These are phyloP conservation scores for Dothideomycetes sp. DNA, from an alignment of 2,329 filamentous ascomycete genomes.

Conservation along the genomic window DNA sequence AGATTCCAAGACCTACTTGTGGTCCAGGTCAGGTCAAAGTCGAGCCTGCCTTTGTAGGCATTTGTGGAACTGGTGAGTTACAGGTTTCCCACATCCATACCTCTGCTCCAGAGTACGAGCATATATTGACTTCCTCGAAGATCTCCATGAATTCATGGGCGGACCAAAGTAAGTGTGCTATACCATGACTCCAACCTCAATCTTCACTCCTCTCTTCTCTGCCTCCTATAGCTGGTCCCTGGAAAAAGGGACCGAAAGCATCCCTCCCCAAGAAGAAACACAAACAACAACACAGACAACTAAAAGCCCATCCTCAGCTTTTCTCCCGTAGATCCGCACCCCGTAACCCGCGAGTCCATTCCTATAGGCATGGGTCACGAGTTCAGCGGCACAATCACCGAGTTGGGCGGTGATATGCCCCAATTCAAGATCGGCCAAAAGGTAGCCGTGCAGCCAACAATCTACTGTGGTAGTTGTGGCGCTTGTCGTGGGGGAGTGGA, in stretches of 20 bases:
- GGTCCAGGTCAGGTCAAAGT: conserved; percentile 40
- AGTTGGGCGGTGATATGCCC: conserved; percentile 42
- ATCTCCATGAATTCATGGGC: conserved; percentile 43
- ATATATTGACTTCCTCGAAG: conserved; percentile 18
- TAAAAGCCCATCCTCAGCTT: conserved; percentile 28
- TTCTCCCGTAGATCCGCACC: conserved; percentile 42
- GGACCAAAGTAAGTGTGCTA: conserved; percentile 20
- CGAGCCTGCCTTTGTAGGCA: conserved; percentile 37
- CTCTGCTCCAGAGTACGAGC: too few species aligned
- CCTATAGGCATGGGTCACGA: conserved; percentile 46
- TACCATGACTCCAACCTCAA: neutral
- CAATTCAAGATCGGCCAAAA: conserved; percentile 41
- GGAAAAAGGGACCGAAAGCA: too few species aligned
- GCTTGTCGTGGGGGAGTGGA: conserved; percentile 42
- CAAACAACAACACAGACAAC: neutral
- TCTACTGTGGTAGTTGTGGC: conserved; percentile 45
- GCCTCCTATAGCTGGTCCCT: neutral
- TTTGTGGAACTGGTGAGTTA: conserved; percentile 42
- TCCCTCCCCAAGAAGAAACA: too few species aligned
- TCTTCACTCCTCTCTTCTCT: neutral
- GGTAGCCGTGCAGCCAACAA: conserved; percentile 46
- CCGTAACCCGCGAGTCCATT: conserved; percentile 42
- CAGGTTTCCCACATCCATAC: too few species aligned
- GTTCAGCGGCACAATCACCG: conserved; percentile 48
- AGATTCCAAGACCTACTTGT: conserved; percentile 36